These are phyloP conservation scores for Ogataea philodendri DNA, from an alignment of 805 yeast species.

Conservation along the genomic window DNA sequence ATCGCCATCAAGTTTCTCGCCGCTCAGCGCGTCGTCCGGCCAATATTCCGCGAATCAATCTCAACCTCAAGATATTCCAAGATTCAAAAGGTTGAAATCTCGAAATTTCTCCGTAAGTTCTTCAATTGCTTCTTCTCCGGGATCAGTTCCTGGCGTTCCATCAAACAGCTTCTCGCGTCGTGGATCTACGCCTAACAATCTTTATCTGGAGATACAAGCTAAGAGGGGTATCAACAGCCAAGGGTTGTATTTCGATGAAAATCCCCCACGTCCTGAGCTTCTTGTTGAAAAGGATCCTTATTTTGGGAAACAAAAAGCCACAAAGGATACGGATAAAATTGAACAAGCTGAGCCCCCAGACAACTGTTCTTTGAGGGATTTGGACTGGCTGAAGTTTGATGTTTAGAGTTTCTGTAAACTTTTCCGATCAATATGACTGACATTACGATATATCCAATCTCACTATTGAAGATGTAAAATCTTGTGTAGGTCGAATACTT, in stretches of 20 bases:
- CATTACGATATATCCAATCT: too few relatives aligned
- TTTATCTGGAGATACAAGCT: conserved; percentile 28
- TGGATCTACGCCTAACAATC: conserved; percentile 27
- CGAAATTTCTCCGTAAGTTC: conserved; percentile 13
- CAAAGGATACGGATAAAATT: too few relatives aligned
- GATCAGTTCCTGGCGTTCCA: conserved; percentile 5
- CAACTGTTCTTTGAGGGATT: conserved; percentile 22
- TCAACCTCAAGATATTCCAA: conserved; percentile 33
- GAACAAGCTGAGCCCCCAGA: too few relatives aligned
- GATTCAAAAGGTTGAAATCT: conserved; percentile 34
- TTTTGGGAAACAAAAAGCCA: neutral
- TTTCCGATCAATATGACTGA: too few relatives aligned
- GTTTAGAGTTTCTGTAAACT: conserved; percentile 18
- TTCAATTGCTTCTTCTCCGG: conserved; percentile 32
- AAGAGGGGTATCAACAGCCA: conserved; percentile 23
- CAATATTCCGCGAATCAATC: conserved; percentile 13
- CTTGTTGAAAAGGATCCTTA: neutral
- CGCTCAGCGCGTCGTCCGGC: conserved; percentile 12
- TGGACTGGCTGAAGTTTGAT: conserved; percentile 38
- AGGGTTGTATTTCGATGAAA: neutral
- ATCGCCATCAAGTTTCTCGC: conserved; percentile 17
- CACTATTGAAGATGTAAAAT: too few relatives aligned
- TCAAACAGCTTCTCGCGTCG: conserved; percentile 27
- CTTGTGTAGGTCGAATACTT: too few relatives aligned
- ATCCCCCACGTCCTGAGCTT: neutral